phyloP scores from a whole-genome alignment of 345 rosid genomes.

The Salix exigua region DNA sequence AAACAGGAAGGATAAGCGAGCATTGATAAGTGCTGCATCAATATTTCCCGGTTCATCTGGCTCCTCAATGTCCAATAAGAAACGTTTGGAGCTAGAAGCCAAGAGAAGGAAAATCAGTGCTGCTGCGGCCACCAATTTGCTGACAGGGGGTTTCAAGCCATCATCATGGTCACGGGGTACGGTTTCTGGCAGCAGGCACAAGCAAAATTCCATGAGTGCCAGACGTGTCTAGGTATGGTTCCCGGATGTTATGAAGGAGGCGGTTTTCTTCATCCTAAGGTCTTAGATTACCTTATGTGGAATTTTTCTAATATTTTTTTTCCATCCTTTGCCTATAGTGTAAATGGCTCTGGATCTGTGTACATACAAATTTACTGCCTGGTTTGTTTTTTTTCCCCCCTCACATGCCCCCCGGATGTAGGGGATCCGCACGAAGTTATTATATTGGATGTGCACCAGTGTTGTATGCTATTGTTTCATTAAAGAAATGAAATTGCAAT shows the following conservation, averaged over 20 bases:
- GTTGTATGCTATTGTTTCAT: not conserved
- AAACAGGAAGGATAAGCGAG: conserved; percentile 75
- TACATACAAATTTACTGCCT: not conserved
- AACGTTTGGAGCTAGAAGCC: conserved; percentile 59
- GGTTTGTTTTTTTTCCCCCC: not conserved
- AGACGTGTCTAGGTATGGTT: not conserved
- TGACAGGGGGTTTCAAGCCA: conserved; percentile 63
- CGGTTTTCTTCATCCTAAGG: not conserved
- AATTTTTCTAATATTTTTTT: not conserved
- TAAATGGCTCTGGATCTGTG: not conserved
- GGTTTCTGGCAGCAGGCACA: conserved; percentile 24
- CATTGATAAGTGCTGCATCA: conserved; percentile 60
- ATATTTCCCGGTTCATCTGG: conserved; percentile 57
- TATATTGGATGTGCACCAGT: not conserved
- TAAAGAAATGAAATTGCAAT: not conserved
- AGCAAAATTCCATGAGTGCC: not conserved
- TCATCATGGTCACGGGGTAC: conserved; percentile 52
- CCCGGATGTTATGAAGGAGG: not conserved
- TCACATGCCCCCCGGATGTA: not conserved
- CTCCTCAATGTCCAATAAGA: conserved; percentile 40
- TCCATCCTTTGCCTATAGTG: not conserved
- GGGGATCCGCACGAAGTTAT: not conserved
- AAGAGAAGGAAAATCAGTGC: conserved; percentile 80
- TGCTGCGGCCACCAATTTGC: conserved; percentile 52
- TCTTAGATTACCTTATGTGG: not conserved